Percentiles rank a stretch among this genome's conserved stretches.
Evolutionary conservation across 345 rosid genomes (phyloP).

Genomic region (Erodium maritimum): DNA sequence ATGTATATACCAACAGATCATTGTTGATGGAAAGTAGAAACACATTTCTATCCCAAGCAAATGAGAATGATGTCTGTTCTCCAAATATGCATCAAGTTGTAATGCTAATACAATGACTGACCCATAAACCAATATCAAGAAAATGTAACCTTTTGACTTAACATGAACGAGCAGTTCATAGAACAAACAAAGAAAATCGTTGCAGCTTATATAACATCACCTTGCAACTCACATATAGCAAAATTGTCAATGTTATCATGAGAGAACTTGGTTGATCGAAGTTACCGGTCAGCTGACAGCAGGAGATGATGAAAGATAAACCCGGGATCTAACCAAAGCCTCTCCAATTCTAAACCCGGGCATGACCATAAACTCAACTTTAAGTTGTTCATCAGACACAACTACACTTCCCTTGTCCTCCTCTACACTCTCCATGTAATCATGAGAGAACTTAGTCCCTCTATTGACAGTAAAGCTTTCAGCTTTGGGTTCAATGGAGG

Average conservation of each 20-base stretch:
- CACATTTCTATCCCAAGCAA: too few relatives aligned
- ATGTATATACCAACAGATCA: too few relatives aligned
- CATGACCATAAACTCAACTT: constrained; percentile 12
- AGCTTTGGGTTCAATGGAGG: constrained; percentile 17
- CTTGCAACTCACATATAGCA: too few relatives aligned
- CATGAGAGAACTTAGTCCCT: constrained; percentile 24
- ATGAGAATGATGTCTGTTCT: too few relatives aligned
- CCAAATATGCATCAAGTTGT: too few relatives aligned
- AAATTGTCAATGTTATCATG: neutral
- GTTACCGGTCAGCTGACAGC: neutral
- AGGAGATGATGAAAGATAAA: constrained; percentile 6
- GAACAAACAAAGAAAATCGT: too few relatives aligned
- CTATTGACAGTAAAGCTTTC: constrained; percentile 22
- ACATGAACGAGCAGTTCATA: neutral
- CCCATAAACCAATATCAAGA: too few relatives aligned
- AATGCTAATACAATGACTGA: too few relatives aligned
- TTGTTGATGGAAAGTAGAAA: too few relatives aligned
- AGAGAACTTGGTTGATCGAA: neutral
- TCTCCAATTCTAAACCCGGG: constrained; percentile 12
- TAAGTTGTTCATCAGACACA: neutral
- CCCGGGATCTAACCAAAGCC: constrained; percentile 9
- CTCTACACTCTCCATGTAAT: constrained; percentile 28
- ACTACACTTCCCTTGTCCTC: neutral
- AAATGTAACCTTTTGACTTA: neutral
- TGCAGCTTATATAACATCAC: too few relatives aligned